Conservation (phyloP, 345 rosid species). For the Turnera subulata region DNA sequence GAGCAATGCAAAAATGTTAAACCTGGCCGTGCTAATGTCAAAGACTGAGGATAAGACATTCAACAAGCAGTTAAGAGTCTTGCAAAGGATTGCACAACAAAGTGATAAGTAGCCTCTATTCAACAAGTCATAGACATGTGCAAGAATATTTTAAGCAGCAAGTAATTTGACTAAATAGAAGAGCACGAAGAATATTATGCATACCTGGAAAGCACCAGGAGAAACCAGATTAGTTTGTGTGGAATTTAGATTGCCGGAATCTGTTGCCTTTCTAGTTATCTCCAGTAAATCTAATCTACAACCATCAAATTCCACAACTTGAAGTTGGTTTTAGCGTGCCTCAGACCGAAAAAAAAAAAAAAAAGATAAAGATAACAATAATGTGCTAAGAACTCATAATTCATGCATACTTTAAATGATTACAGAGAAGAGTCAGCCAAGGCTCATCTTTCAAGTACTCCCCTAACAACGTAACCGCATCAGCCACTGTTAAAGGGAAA, state of each 20-base stretch:
- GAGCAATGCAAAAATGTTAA: too few species aligned
- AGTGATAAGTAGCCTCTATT: too few species aligned
- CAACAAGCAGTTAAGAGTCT: too few species aligned
- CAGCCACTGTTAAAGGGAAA: conserved; percentile 43
- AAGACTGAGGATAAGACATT: too few species aligned
- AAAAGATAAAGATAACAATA: neutral
- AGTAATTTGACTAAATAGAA: neutral
- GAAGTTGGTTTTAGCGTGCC: neutral
- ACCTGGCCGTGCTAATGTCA: too few species aligned
- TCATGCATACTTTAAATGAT: conserved; percentile 51
- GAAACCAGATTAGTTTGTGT: conserved; percentile 21
- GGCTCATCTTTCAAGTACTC: conserved; percentile 78
- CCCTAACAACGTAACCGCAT: conserved; percentile 62
- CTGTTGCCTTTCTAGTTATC: conserved; percentile 30
- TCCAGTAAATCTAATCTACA: conserved; percentile 52
- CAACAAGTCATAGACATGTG: neutral
- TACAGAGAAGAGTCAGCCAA: conserved; percentile 71
- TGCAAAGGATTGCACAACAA: too few species aligned
- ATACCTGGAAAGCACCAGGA: conserved; percentile 43
- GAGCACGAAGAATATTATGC: too few species aligned
- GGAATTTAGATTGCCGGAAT: conserved; percentile 19
- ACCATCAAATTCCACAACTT: neutral
- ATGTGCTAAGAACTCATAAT: neutral
- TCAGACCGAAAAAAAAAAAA: neutral
- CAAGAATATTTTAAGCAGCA: neutral